phyloP scores from a whole-genome alignment of 2,329 filamentous ascomycete genomes.

The Talaromyces sp. region DNA sequence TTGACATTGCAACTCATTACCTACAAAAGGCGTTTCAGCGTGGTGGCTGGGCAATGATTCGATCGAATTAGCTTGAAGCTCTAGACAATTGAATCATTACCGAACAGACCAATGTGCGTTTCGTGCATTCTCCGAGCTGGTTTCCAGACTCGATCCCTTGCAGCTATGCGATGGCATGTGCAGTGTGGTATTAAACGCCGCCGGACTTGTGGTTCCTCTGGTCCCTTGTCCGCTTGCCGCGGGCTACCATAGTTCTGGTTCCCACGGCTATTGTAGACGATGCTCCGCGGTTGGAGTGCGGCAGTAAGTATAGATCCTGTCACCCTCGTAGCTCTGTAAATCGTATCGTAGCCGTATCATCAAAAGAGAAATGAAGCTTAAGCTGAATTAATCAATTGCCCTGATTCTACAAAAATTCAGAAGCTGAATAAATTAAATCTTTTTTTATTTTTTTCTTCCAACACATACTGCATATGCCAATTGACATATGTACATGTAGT shows the following conservation, averaged over 20 bases:
- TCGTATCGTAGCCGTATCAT: not conserved
- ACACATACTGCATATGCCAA: no score
- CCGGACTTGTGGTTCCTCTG: not conserved
- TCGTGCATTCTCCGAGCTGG: slow-evolving; percentile 7
- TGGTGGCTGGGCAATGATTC: slow-evolving; percentile 14
- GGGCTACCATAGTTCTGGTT: not conserved
- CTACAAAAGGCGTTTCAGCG: slow-evolving; percentile 11
- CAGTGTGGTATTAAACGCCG: not conserved
- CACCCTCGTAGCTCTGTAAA: not conserved
- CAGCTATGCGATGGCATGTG: not conserved
- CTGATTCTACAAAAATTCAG: no score
- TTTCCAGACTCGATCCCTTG: not conserved
- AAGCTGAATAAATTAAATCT: no score
- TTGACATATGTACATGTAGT: no score
- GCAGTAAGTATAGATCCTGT: not conserved
- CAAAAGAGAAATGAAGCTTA: no score
- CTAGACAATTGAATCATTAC: slow-evolving; percentile 14
- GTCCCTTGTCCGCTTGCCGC: not conserved
- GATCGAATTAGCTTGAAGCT: slow-evolving; percentile 10
- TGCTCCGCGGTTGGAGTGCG: not conserved
- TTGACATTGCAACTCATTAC: not conserved
- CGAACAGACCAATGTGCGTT: slow-evolving; percentile 14
- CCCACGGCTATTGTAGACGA: not conserved
- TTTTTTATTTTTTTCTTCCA: no score
- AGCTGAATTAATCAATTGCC: no score